phyloP scores from a whole-genome alignment of 352 stramenopile genomes.

The Phytophthora cactorum region DNA sequence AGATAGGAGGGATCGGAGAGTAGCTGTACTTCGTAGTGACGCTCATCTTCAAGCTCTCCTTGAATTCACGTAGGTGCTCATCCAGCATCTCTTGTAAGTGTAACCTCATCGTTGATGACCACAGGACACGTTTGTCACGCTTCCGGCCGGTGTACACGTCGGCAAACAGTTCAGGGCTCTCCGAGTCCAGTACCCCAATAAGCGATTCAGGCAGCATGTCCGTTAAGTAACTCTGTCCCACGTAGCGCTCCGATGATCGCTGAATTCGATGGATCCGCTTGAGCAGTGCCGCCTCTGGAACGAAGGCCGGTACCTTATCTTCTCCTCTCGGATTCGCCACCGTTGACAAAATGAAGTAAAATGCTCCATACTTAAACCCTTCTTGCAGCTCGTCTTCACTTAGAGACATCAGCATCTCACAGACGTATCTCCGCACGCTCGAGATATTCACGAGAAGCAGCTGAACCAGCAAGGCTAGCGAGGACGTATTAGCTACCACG shows the following conservation, averaged over 20 bases:
- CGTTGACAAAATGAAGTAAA: constrained; percentile 79
- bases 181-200: constrained; percentile 69
- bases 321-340: constrained; percentile 30
- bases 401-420: constrained; percentile 69
- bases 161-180: constrained; percentile 67
- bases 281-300: constrained; percentile 67
- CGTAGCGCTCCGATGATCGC: constrained; percentile 47
- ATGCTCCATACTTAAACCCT: constrained; percentile 62
- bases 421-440: constrained; percentile 55
- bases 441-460: constrained; percentile 67
- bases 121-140: constrained; percentile 72
- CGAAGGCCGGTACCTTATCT: constrained; percentile 44
- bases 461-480: constrained; percentile 64
- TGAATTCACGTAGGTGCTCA: constrained; percentile 79
- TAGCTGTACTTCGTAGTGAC: constrained; percentile 67
- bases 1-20: constrained; percentile 68
- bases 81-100: constrained; percentile 77
- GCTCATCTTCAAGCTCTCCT: constrained; percentile 56
- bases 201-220: constrained; percentile 80
- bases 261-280: constrained; percentile 72
- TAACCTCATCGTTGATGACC: constrained; percentile 69
- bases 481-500: constrained; percentile 53
- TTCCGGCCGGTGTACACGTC: constrained; percentile 64
- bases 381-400: constrained; percentile 52
- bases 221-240: constrained; percentile 67